phyloP scores from a whole-genome alignment of 805 yeast species.

The Phaffomyces antillensis region DNA sequence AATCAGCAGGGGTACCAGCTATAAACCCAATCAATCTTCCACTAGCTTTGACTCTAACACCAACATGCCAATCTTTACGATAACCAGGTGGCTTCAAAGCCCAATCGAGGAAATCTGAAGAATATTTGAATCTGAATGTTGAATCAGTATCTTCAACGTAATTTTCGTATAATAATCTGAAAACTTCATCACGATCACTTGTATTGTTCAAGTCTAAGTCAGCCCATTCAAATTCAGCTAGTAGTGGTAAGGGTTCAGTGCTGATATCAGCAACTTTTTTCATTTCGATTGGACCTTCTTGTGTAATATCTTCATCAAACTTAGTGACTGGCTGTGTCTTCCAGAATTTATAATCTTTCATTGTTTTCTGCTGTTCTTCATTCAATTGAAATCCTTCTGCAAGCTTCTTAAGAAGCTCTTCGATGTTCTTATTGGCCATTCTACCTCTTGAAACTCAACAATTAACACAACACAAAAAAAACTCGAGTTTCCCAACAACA shows the following conservation, averaged over 20 bases:
- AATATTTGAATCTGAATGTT: slow-evolving; percentile 84
- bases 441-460: not conserved
- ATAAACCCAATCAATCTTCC: slow-evolving; percentile 86
- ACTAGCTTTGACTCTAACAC: slow-evolving; percentile 77
- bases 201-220: slow-evolving; percentile 57
- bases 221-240: slow-evolving; percentile 81
- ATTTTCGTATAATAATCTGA: slow-evolving; percentile 73
- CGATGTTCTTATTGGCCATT: slow-evolving; percentile 31
- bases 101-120: slow-evolving; percentile 81
- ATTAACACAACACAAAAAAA: not conserved
- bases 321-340: slow-evolving; percentile 91
- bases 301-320: slow-evolving; percentile 56
- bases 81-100: slow-evolving; percentile 94
- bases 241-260: slow-evolving; percentile 58
- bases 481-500: not conserved
- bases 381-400: slow-evolving; percentile 33
- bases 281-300: slow-evolving; percentile 78
- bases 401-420: slow-evolving; percentile 46
- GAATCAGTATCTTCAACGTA: slow-evolving; percentile 95
- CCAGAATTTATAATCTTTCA: slow-evolving; percentile 95
- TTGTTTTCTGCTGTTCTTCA: slow-evolving; percentile 57
- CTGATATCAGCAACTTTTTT: slow-evolving; percentile 72
- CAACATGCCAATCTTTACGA: slow-evolving; percentile 83
- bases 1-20: slow-evolving; percentile 75
- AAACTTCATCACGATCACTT: slow-evolving; percentile 66